Evolutionary conservation across 169 alveolate genomes (phyloP), one percentile per base, ranked within the genome.

Genomic region (Cryptosporidium sp.): DNA sequence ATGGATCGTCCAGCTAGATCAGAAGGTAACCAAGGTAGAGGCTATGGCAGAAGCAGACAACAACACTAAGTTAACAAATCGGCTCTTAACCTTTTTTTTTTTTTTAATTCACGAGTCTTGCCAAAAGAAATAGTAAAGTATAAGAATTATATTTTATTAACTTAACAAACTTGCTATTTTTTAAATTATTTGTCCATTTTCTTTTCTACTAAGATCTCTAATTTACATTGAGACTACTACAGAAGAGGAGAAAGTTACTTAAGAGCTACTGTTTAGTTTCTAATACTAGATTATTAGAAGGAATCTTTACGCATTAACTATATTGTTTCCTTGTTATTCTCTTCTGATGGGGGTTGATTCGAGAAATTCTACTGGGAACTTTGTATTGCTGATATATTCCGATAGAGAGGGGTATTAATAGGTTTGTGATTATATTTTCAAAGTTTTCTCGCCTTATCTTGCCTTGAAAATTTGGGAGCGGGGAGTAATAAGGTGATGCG

Each of bases 11-110:
- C 74, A 43, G 68, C 80, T 9, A 80, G 75, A 65, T 65, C 75
- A 29, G 89, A 80, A 41, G 85, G 85, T 71, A 59, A 80, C 55
- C 62, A 35, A 65, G 65, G 65, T 45, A 59, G 89, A 62, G 89
- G 89, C 29, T 80, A 61, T 62, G 89, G 89, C 10, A 80, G 89
- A 80, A 80, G 39, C 37, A 80, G 89, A 80, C 71, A 80, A 29
- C 61, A 62, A 18, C 75, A 80, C 37, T 80, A 67, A 65, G 45
- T 80, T 23, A 41, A 29, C 14, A 26, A 58, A 16, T 29, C 84
- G 0, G 14, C 23, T 70, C 21, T 1, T 43, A 8, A 26, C 55
- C 18, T 16, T 1, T 37, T 37, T 33, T 9, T 55, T 26, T 31
- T 23, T 26, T 29, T 62, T 33, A n/a, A 31, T 23, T 31, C 23